These are phyloP conservation scores for Gamarada debralockiae DNA, from an alignment of 495 filamentous ascomycete genomes.

Conservation along the genomic window DNA sequence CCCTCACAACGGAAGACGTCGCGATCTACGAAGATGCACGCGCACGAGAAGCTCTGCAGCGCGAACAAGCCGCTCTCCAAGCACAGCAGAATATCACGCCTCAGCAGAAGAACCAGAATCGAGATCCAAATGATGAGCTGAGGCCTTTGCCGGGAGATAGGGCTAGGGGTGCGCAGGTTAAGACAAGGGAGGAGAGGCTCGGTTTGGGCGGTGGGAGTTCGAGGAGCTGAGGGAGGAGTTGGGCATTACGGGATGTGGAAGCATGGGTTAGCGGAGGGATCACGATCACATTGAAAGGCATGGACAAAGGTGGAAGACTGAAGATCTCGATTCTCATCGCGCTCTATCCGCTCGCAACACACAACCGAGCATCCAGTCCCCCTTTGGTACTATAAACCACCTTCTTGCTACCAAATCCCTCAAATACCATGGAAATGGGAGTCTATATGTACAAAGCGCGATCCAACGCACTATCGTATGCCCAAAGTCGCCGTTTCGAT, in stretches of 20 bases:
- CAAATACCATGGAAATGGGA: too few species aligned
- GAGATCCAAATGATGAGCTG: constrained; percentile 55
- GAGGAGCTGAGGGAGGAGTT: constrained; percentile 6
- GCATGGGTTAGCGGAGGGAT: neutral
- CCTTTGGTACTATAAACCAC: too few species aligned
- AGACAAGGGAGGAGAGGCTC: constrained; percentile 42
- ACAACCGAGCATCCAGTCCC: too few species aligned
- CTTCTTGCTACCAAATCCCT: too few species aligned
- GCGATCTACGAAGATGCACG: constrained; percentile 67
- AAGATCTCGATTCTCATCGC: neutral
- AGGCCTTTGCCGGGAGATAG: constrained; percentile 53
- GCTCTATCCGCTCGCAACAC: too few species aligned
- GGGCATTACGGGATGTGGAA: neutral
- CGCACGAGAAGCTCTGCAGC: constrained; percentile 26
- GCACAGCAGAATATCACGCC: constrained; percentile 22
- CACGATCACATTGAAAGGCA: neutral
- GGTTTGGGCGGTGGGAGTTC: constrained; percentile 28
- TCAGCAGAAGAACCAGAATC: constrained; percentile 14
- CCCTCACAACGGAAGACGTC: constrained; percentile 74
- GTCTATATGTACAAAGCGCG: too few species aligned
- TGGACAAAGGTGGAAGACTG: neutral
- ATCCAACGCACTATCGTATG: too few species aligned
- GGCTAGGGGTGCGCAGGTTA: constrained; percentile 41
- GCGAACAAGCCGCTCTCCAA: constrained; percentile 23
- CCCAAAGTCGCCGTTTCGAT: neutral